phyloP scores from a whole-genome alignment of 345 rosid genomes.

The Eucalyptus marginata region DNA sequence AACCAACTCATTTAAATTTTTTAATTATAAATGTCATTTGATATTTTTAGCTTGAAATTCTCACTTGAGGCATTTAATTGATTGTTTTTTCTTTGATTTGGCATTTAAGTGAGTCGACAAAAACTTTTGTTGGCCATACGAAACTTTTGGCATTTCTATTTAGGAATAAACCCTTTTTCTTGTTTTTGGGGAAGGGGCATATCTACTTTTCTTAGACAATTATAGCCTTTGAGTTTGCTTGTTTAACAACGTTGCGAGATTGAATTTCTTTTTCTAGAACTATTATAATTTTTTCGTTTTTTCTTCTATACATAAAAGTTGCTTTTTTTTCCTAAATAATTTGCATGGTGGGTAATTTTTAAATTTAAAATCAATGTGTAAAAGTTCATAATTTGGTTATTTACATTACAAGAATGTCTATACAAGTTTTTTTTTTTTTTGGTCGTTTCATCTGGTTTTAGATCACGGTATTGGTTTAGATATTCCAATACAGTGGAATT shows the following conservation, averaged over 20 bases:
- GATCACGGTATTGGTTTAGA: neutral
- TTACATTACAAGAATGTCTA: too few relatives aligned
- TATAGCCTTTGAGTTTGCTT: neutral
- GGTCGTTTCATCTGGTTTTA: neutral
- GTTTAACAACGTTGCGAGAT: neutral
- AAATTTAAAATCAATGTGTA: neutral
- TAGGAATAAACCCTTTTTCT: neutral
- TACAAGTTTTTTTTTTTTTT: too few relatives aligned
- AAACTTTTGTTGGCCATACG: accelerated
- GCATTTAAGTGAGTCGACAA: too few relatives aligned
- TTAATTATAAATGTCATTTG: neutral
- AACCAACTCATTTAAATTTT: too few relatives aligned
- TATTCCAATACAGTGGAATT: neutral
- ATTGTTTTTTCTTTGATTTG: neutral
- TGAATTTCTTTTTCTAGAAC: neutral
- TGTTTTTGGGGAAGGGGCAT: neutral
- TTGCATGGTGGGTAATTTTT: neutral
- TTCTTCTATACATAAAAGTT: too few relatives aligned
- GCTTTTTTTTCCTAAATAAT: neutral
- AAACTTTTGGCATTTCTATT: neutral
- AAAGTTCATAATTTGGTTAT: neutral
- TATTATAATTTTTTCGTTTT: neutral
- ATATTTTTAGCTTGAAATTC: neutral
- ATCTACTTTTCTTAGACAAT: neutral
- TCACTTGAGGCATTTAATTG: neutral